Percentiles rank a stretch among this genome's conserved stretches.
Evolutionary conservation across 1,284 basidiomycete species (phyloP).

Genomic region (Pseudozyma tsukubaensis): DNA sequence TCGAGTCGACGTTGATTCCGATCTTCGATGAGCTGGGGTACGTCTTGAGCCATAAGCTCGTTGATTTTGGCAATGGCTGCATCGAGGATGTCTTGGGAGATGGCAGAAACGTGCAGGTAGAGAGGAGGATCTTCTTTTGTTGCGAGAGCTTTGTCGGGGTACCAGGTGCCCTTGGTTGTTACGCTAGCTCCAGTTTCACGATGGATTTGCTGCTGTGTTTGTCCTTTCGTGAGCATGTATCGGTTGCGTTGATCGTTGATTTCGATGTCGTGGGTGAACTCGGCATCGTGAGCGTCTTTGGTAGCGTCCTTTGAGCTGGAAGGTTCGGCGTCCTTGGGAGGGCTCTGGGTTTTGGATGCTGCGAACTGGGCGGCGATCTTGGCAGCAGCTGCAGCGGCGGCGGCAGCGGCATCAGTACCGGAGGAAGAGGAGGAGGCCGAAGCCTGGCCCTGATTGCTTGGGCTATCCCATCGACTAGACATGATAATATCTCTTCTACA

Average conservation of each 20-base stretch:
- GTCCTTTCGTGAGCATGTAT: conserved; percentile 92
- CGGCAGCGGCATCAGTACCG: conserved; percentile 11
- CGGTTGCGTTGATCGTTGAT: conserved; percentile 97
- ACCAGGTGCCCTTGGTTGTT: conserved; percentile 75
- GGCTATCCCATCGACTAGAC: conserved; percentile 40
- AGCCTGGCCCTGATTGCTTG: conserved; percentile 24
- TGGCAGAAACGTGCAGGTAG: conserved; percentile 91
- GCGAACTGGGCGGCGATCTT: conserved; percentile 63
- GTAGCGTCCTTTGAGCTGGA: conserved; percentile 36
- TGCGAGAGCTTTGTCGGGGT: conserved; percentile 73
- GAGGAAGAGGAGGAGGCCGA: conserved; percentile 32
- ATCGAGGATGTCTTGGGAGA: conserved; percentile 79
- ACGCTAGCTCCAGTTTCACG: conserved; percentile 68
- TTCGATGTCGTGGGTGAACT: conserved; percentile 90
- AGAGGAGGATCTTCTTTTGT: conserved; percentile 73
- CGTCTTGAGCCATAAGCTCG: conserved; percentile 85
- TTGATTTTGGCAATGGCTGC: conserved; percentile 84
- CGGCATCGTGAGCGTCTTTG: conserved; percentile 79
- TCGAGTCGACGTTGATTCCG: conserved; percentile 54
- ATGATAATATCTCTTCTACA: conserved; percentile 4
- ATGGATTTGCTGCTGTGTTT: conserved; percentile 86
- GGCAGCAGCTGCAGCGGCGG: conserved; percentile 60
- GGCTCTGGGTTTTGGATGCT: conserved; percentile 19
- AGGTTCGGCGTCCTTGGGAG: conserved; percentile 70
- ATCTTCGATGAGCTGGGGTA: conserved; percentile 64